Evolutionary conservation across 257 asterid species (phyloP), one percentile per base, ranked within the genome.

Genomic region (Capsicum baccatum): DNA sequence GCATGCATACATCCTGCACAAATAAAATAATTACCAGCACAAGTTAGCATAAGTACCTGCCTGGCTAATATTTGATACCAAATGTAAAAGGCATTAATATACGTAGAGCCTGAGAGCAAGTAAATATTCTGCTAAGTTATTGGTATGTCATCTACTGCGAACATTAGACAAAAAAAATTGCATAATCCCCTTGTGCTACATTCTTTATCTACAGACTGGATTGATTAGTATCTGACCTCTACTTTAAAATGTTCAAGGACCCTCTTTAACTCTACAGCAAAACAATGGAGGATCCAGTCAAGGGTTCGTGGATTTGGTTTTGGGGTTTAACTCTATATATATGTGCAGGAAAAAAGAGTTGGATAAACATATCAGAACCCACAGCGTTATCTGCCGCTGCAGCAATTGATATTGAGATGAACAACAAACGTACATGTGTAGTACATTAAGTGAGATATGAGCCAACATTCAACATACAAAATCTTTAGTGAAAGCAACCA

Each of bases 1-100:
- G 99, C 99, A 94, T 95, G 89, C 91, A 94, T 17, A 95, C 98
- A 85, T 95, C 99, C 99, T 95, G 86, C 83, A 88, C 60, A 52
- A 62, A 81, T 62, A 62, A 81, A 12, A 50, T 19, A 19, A 13
- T 50, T 56, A 13, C 63, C 63, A 52, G 14, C 59, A 54, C 81
- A 76, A 50, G 81, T 74, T 74, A 76, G 81, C 14, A 50, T 48
- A 8, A 47, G n/a, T 42, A n/a, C 58, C 39, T 76, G 47, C 81
- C 21, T 76, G 63, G 58, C 12, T 4, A 13, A 76, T 8, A 26
- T 2, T 21, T 76, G 47, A 21, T 76, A 50, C 21, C 2, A 26
- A 21, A 50, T 76, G 13, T 76, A 39, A 2, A 21, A 50, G 63
- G 19, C 17, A 12, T 26, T 26, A 64, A 26, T 64, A 8, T 7